phyloP scores from a whole-genome alignment of 2,329 filamentous ascomycete genomes.

The Thielaviopsis ethacetica region DNA sequence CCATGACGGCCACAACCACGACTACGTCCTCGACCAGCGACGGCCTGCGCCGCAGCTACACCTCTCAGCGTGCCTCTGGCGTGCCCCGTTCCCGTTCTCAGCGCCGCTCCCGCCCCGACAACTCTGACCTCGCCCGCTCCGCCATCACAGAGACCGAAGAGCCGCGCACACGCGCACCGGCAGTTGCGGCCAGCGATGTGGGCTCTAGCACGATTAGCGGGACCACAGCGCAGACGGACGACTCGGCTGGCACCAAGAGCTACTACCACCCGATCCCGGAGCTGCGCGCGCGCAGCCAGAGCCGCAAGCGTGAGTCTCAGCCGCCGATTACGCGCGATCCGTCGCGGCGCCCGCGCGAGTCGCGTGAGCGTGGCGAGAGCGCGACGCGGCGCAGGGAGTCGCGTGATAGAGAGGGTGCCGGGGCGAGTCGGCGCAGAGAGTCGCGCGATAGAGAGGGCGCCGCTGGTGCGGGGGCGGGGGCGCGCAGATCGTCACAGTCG shows the following conservation, averaged over 20 bases:
- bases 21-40: not conserved
- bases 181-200: conserved; percentile 1
- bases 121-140: conserved; percentile 15
- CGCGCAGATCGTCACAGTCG: conserved; percentile 7
- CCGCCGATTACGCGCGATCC: conserved; percentile 9
- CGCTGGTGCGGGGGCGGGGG: no score
- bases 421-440: not conserved
- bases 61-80: conserved; percentile 30
- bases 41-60: conserved; percentile 32
- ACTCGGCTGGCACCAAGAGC: conserved; percentile 40
- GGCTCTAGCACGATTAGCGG: conserved; percentile 11
- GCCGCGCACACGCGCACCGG: conserved; percentile 3
- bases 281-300: conserved; percentile 20
- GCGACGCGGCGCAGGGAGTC: conserved; percentile 2
- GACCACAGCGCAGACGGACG: conserved; percentile 16
- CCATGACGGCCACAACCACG: not conserved
- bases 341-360: not conserved
- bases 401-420: not conserved
- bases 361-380: no score
- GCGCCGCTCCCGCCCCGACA: conserved; percentile 18
- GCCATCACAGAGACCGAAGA: not conserved
- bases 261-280: conserved; percentile 41
- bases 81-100: conserved; percentile 13
- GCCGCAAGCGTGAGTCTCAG: not conserved
- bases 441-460: not conserved